A percentile compares a stretch with the other conserved stretches of the same genome.
phyloP scores from a whole-genome alignment of 2,329 filamentous ascomycete genomes.

The Colletotrichum sp. region DNA sequence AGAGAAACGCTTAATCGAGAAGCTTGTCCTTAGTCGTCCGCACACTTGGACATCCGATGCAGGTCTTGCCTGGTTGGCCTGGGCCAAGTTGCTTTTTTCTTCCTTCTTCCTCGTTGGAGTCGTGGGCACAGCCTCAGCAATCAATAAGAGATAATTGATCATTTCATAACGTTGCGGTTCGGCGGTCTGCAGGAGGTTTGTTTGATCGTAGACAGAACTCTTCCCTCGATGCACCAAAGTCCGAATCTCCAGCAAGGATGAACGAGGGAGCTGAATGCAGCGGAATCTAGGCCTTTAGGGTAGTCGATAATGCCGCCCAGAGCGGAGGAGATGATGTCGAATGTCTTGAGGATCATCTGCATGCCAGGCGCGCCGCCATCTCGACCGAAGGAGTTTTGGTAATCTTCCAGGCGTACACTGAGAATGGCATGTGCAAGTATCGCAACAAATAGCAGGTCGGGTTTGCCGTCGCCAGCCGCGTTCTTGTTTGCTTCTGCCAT shows the following conservation, averaged over 20 bases:
- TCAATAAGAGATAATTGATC: neutral
- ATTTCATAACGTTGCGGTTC: neutral
- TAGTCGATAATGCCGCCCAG: neutral
- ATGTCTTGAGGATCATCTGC: neutral
- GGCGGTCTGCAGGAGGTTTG: neutral
- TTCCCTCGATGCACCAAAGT: neutral
- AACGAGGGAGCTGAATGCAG: neutral
- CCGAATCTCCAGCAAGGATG: neutral
- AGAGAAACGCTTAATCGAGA: conserved; percentile 7
- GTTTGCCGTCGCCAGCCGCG: neutral
- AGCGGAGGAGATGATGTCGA: neutral
- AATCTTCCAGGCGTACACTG: neutral
- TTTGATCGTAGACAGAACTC: neutral
- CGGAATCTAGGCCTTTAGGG: neutral
- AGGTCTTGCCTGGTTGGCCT: neutral
- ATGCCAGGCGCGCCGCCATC: neutral
- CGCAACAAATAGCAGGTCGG: neutral
- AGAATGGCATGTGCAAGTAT: neutral
- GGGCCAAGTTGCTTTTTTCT: neutral
- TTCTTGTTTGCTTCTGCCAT: neutral
- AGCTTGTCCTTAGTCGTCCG: conserved; percentile 17
- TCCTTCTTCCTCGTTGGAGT: neutral
- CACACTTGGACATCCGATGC: neutral
- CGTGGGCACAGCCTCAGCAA: conserved; percentile 14
- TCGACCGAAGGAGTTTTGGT: neutral